A percentile compares a stretch with the other conserved stretches of the same genome.
phyloP scores from a whole-genome alignment of 1,284 basidiomycete genomes.

The Marasmius sp. region DNA sequence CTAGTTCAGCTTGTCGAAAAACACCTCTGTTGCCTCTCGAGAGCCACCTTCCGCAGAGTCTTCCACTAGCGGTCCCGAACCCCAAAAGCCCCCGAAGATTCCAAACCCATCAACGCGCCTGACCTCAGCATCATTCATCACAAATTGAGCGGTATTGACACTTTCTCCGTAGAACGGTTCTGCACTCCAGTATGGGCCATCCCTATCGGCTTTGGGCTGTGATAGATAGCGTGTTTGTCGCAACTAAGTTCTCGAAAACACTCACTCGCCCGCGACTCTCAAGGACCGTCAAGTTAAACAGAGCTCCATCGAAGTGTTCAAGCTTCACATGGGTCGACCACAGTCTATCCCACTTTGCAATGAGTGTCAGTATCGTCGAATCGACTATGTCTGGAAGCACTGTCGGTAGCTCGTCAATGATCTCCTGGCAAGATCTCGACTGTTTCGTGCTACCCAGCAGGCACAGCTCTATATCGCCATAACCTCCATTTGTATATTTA shows the following conservation, averaged over 20 bases:
- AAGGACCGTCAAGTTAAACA: constrained; percentile 19
- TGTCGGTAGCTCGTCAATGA: constrained; percentile 14
- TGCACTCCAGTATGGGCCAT: constrained; percentile 15
- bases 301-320: constrained; percentile 20
- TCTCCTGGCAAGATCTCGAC: constrained; percentile 10
- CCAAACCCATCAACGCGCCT: constrained; percentile 14
- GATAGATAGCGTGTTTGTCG: too few relatives aligned
- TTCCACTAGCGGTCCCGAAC: constrained; percentile 19
- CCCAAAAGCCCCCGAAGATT: constrained; percentile 20
- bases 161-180: not conserved
- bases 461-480: constrained; percentile 24
- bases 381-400: constrained; percentile 17
- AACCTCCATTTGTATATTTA: constrained; percentile 19
- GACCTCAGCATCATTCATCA: not conserved
- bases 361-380: constrained; percentile 19
- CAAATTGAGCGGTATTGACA: constrained; percentile 13
- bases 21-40: constrained; percentile 25
- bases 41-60: constrained; percentile 17
- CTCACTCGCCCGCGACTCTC: constrained; percentile 16
- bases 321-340: constrained; percentile 19
- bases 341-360: constrained; percentile 19
- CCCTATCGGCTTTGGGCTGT: constrained; percentile 16
- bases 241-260: not conserved
- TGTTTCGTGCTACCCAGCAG: constrained; percentile 11
- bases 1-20: constrained; percentile 17